Conservation (phyloP, 495 filamentous ascomycete genomes). For the Podospora bellae-mahoneyi region DNA sequence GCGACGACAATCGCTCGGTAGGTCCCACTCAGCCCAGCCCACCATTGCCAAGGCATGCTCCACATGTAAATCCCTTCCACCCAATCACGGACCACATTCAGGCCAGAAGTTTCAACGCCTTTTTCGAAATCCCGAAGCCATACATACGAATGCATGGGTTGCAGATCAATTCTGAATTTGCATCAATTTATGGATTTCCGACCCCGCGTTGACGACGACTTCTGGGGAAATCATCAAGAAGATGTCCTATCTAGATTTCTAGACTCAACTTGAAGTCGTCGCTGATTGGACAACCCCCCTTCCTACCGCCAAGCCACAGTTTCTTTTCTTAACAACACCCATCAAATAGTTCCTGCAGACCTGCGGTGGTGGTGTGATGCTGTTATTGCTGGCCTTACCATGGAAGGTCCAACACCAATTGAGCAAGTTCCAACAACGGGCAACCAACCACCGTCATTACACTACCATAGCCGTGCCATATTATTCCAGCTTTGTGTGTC, state of each 20-base stretch:
- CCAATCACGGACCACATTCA: background rate
- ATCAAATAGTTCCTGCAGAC: background rate
- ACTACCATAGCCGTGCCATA: too few relatives aligned
- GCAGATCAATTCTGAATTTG: constrained; percentile 5
- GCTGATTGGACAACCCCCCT: background rate
- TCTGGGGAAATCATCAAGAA: background rate
- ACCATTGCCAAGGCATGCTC: background rate
- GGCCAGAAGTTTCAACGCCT: background rate
- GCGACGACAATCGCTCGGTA: background rate
- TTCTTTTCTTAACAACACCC: constrained; percentile 1
- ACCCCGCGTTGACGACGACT: background rate
- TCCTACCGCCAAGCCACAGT: background rate
- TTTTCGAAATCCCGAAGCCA: background rate
- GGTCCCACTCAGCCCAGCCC: background rate
- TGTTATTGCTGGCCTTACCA: background rate
- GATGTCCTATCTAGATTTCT: background rate
- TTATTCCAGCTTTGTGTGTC: background rate
- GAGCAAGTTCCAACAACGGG: background rate
- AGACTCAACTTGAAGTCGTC: background rate
- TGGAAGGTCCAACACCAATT: background rate
- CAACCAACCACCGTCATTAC: too few relatives aligned
- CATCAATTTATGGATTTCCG: background rate
- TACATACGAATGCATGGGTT: background rate
- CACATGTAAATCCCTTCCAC: background rate
- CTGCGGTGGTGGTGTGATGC: background rate